Base-by-base conservation (phyloP, 2,329 filamentous ascomycete genomes). In the Fusarium chuoi region DNA sequence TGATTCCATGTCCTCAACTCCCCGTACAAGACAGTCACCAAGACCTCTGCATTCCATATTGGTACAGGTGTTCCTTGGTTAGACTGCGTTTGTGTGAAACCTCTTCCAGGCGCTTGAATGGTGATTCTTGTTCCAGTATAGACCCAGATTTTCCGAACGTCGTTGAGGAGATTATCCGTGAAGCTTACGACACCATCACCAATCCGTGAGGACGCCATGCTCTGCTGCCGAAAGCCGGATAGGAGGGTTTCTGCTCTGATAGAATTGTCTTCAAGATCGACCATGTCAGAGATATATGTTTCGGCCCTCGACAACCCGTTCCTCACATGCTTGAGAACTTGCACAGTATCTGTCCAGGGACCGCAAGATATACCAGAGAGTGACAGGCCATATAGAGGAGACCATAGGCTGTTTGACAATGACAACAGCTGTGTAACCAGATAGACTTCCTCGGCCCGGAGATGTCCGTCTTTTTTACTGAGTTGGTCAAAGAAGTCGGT, bases 101-200 rank as follows among this genome's bases (percentile, higher is more conserved):
- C 75, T 58, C 79, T 82, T 6, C 79, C 80, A 9, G 84, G 83
- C 7, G 80, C 82, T 62, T 81, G 83, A 30, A 86, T 81, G 1
- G 79, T 82, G 17, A 87, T 81, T 7, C 66, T 78, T 5, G 77
- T 74, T 7, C 74, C 77, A 7, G 78, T 77, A 3, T 80, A 75
- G 13, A 81, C 65, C 87, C 87, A 89, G 46, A 84, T 85, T 49
- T 81, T 82, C 8, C 79, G 78, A 17, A 88, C 82, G 46, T 89
- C 87, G 14, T 82, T 80, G 10, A 82, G 62, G 42, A 89, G 85
- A 55, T 83, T 82, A 22, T 81, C 80, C 12, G 80, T 78, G 62
- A 89, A 88, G 46, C 70, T 81, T 36, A 79, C 75, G 14, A 85
- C 77, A 33, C 85, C 79, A 6, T 80, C 64, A 38, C 82, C 67